Percentiles rank a stretch among this genome's conserved stretches.
Conservation (phyloP, 306 rosid genomes). For the Dalbergia cultrata region DNA sequence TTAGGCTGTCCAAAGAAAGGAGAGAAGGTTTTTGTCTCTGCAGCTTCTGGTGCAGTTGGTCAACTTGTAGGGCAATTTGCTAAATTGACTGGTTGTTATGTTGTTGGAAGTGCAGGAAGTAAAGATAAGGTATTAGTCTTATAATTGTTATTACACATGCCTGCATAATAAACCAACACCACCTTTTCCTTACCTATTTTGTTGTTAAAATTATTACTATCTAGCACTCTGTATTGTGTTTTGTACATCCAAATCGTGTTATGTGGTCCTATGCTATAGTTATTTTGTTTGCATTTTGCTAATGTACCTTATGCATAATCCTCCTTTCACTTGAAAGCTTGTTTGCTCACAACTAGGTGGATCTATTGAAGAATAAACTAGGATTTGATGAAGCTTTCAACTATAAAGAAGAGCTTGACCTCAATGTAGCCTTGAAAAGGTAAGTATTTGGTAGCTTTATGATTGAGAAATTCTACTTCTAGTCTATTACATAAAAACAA, state of each 20-base stretch:
- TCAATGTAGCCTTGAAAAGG: constrained; percentile 46
- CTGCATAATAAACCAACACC: neutral
- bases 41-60: constrained; percentile 45
- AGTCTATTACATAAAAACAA: too few species aligned
- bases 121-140: constrained; percentile 31
- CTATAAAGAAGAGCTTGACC: constrained; percentile 50
- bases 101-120: constrained; percentile 47
- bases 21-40: constrained; percentile 43
- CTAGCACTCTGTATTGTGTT: too few species aligned
- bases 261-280: too few species aligned
- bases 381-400: constrained; percentile 51
- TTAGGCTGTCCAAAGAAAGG: constrained; percentile 34
- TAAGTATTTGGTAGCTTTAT: neutral
- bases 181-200: neutral
- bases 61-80: constrained; percentile 47
- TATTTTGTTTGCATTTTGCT: too few species aligned
- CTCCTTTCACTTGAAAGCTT: neutral
- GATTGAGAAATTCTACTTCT: neutral
- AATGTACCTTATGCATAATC: too few species aligned
- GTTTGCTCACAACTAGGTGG: constrained; percentile 36
- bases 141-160: neutral
- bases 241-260: too few species aligned
- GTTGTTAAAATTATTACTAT: neutral
- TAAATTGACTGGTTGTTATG: constrained; percentile 36
- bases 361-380: constrained; percentile 46